These are phyloP conservation scores for Plenodomus biglobosus DNA, from an alignment of 2,329 filamentous ascomycete species.

Conservation along the genomic window DNA sequence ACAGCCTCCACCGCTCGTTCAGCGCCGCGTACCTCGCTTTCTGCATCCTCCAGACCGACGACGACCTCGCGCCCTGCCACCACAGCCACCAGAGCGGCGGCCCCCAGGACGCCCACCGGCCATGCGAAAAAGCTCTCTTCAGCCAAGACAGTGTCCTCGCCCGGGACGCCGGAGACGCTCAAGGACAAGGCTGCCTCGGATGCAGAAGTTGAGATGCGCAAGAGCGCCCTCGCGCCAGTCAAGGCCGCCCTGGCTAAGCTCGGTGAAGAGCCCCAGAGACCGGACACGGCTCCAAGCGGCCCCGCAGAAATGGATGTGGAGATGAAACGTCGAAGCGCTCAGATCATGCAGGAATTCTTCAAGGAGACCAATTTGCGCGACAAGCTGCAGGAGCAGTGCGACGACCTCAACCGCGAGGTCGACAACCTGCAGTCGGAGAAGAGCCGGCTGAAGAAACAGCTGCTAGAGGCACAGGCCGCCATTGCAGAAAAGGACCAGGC, in stretches of 20 bases:
- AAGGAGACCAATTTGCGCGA: conserved; percentile 43
- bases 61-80: conserved; percentile 28
- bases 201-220: conserved; percentile 37
- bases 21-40: conserved; percentile 35
- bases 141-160: conserved; percentile 15
- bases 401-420: conserved; percentile 37
- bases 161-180: conserved; percentile 16
- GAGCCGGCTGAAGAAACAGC: conserved; percentile 34
- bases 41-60: conserved; percentile 21
- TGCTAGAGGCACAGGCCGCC: conserved; percentile 35
- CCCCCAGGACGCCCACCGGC: conserved; percentile 23
- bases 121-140: conserved; percentile 38
- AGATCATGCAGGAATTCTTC: conserved; percentile 46
- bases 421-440: conserved; percentile 37
- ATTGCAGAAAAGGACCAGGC: conserved; percentile 37
- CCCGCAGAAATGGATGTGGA: conserved; percentile 36
- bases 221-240: conserved; percentile 27
- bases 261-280: conserved; percentile 30
- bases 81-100: conserved; percentile 1
- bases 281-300: conserved; percentile 39
- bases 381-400: conserved; percentile 39
- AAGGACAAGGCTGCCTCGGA: conserved; percentile 43
- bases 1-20: conserved; percentile 19
- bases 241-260: conserved; percentile 36
- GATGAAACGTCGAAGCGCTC: conserved; percentile 34